phyloP scores from a whole-genome alignment of 2,329 filamentous ascomycete genomes.

The Alternaria angustiovoidea region DNA sequence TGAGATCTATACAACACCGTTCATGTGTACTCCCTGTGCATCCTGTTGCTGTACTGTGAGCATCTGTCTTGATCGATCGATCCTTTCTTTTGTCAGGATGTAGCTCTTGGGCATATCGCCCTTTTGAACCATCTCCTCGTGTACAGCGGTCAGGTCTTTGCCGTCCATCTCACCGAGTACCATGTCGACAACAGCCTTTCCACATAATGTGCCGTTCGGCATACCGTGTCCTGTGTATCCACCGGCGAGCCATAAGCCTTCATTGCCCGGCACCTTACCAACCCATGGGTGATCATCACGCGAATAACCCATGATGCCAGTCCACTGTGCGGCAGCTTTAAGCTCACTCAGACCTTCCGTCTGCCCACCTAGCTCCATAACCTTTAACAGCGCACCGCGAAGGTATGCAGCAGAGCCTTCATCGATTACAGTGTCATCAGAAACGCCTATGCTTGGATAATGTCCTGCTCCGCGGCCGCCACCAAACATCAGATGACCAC shows the following conservation, averaged over 20 bases:
- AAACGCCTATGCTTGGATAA: slow-evolving; percentile 62
- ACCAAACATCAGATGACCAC: slow-evolving; percentile 72
- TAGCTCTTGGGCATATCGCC: slow-evolving; percentile 50
- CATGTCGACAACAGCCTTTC: slow-evolving; percentile 68
- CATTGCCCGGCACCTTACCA: slow-evolving; percentile 67
- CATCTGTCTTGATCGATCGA: slow-evolving; percentile 38
- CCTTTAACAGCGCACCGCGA: slow-evolving; percentile 53
- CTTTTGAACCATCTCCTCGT: slow-evolving; percentile 42
- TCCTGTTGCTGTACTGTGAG: slow-evolving; percentile 49
- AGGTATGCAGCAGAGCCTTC: slow-evolving; percentile 65
- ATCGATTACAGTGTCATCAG: slow-evolving; percentile 68
- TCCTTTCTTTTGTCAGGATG: slow-evolving; percentile 48
- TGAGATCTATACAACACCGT: slow-evolving; percentile 31
- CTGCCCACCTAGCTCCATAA: slow-evolving; percentile 47
- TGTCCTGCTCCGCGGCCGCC: slow-evolving; percentile 68
- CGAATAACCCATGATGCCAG: slow-evolving; percentile 78
- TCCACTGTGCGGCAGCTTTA: slow-evolving; percentile 67
- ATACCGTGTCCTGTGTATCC: slow-evolving; percentile 80
- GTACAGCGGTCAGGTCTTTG: slow-evolving; percentile 39
- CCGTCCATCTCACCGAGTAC: slow-evolving; percentile 55
- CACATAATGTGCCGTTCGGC: slow-evolving; percentile 74
- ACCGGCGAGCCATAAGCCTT: slow-evolving; percentile 69
- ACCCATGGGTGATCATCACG: slow-evolving; percentile 75
- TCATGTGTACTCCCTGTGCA: slow-evolving; percentile 35
- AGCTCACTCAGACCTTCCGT: slow-evolving; percentile 54